Evolutionary conservation across 805 yeast genomes (phyloP).

Genomic region (Lipomyces spencermartinsiae): DNA sequence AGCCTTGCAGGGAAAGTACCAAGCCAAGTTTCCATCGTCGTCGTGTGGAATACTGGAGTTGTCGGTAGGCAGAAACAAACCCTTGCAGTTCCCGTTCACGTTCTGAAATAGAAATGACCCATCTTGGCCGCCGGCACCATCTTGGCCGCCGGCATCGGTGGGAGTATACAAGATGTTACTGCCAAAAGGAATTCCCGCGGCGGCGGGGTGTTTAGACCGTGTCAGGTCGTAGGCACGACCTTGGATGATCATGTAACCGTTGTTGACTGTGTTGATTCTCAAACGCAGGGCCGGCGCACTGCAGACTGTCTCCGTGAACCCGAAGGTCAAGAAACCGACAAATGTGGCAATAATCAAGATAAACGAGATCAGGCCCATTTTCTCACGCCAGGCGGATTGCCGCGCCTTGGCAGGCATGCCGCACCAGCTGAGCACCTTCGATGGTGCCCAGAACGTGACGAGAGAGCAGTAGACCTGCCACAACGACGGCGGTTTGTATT

Average conservation of each 20-base stretch:
- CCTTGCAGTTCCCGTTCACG: conserved; percentile 88
- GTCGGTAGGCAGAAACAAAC: conserved; percentile 70
- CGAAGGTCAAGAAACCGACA: conserved; percentile 88
- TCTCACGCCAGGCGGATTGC: conserved; percentile 97
- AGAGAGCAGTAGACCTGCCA: conserved; percentile 85
- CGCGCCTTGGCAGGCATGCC: conserved; percentile 82
- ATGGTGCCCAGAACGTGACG: conserved; percentile 93
- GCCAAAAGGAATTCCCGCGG: conserved; percentile 74
- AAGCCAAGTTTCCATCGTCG: conserved; percentile 70
- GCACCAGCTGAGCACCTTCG: conserved; percentile 67
- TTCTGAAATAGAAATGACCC: conserved; percentile 86
- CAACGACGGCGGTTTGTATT: conserved; percentile 41
- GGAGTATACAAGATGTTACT: conserved; percentile 85
- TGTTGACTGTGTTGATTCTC: conserved; percentile 62
- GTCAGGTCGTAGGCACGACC: conserved; percentile 81
- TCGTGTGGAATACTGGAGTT: conserved; percentile 74
- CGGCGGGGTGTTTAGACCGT: conserved; percentile 75
- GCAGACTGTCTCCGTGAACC: conserved; percentile 86
- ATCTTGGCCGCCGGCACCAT: conserved; percentile 90
- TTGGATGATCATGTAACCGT: conserved; percentile 72
- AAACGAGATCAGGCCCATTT: conserved; percentile 80
- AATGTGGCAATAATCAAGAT: conserved; percentile 75
- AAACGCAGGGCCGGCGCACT: conserved; percentile 55
- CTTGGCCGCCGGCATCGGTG: conserved; percentile 82
- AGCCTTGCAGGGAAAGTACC: conserved; percentile 95